phyloP scores from a whole-genome alignment of 148 eudicot genomes.

The Rhododendron henanense region DNA sequence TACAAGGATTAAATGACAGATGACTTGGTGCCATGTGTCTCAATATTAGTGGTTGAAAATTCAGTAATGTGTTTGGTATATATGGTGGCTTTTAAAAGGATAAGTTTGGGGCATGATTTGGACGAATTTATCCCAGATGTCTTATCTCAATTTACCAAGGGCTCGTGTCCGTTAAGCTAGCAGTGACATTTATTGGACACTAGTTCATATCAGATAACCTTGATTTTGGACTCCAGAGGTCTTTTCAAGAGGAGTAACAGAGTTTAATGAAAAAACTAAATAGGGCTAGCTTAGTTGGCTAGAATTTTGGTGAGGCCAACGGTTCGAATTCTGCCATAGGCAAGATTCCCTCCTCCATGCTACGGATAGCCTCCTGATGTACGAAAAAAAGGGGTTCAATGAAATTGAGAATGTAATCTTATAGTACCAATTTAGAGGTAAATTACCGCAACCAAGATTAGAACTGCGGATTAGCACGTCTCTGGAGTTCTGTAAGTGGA shows the following conservation, averaged over 20 bases:
- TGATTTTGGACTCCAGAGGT: not conserved
- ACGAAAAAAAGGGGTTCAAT: not conserved
- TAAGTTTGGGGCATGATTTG: constrained; percentile 11
- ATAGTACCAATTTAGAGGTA: not conserved
- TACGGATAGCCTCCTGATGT: not conserved
- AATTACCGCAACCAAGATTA: constrained; percentile 75
- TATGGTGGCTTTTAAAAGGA: not conserved
- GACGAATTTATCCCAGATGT: not conserved
- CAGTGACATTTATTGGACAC: not conserved
- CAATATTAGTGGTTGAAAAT: not conserved
- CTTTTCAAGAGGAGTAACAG: not conserved
- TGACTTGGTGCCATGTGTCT: not conserved
- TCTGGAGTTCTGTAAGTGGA: constrained; percentile 79
- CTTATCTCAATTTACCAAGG: not conserved
- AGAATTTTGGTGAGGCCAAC: not conserved
- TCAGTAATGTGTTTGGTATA: not conserved
- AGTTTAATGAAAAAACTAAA: not conserved
- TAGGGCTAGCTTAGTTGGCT: not conserved
- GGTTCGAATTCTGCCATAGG: not conserved
- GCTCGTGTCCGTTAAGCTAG: not conserved
- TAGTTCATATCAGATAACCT: not conserved
- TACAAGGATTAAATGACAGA: constrained; percentile 11
- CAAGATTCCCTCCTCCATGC: not conserved
- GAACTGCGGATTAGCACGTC: constrained; percentile 74
- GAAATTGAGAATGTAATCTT: not conserved